These are phyloP conservation scores for Diphasiastrum complanatum DNA, from an alignment of 83 land plant species.

Conservation along the genomic window DNA sequence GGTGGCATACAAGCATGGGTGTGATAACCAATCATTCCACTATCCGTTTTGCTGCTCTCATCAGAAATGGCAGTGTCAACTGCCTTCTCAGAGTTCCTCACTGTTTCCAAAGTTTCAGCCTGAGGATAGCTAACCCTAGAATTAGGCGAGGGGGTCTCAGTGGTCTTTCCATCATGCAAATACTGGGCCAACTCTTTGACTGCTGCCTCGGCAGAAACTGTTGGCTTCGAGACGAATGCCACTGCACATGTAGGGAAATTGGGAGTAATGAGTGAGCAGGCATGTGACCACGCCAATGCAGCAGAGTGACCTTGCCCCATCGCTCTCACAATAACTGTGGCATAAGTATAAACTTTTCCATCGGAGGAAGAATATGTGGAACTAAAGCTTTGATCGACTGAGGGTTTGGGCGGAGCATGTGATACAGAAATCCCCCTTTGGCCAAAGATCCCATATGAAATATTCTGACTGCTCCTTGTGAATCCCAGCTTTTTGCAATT, in stretches of 20 bases:
- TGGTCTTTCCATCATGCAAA: background rate
- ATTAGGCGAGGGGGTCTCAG: background rate
- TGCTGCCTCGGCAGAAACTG: constrained; percentile 18
- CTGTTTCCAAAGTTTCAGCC: too few species aligned
- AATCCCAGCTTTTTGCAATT: too few species aligned
- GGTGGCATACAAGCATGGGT: background rate
- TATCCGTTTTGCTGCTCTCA: background rate
- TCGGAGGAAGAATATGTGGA: constrained; percentile 1
- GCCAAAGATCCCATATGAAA: background rate
- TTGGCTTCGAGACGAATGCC: constrained; percentile 20
- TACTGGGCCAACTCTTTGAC: constrained; percentile 14
- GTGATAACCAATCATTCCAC: background rate
- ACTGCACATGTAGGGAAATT: constrained; percentile 24
- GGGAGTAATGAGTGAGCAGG: constrained; percentile 18
- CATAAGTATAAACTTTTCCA: constrained; percentile 12
- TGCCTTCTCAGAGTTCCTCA: too few species aligned
- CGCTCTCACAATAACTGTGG: constrained; percentile 13
- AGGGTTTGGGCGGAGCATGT: background rate
- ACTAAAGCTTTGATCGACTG: constrained; percentile 14
- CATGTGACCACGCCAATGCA: constrained; percentile 13
- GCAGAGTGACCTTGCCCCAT: constrained; percentile 14
- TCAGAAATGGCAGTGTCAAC: too few species aligned
- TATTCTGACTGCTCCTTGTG: too few species aligned
- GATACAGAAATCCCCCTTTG: background rate
- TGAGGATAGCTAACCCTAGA: too few species aligned